A percentile compares a stretch with the other conserved stretches of the same genome.
Conservation (phyloP, 2,329 filamentous ascomycete genomes). For the Colletotrichum sp. region DNA sequence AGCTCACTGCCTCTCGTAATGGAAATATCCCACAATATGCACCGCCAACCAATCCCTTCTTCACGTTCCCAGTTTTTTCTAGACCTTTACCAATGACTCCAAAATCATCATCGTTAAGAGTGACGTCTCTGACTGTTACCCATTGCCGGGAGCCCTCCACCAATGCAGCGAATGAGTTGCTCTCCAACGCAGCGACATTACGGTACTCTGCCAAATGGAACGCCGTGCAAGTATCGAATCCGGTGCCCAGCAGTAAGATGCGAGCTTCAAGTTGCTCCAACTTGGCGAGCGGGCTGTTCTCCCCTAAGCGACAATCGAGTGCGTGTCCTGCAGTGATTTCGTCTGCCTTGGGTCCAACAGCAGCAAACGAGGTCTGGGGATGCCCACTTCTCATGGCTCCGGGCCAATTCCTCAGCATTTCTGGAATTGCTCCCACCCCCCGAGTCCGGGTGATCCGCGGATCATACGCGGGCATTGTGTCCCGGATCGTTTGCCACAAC, state of each 20-base stretch:
- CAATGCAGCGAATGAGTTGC: constrained; percentile 14
- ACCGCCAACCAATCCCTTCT: not conserved
- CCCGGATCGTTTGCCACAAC: constrained; percentile 23
- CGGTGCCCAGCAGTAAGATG: constrained; percentile 15
- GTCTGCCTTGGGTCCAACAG: not conserved
- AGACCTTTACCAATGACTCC: not conserved
- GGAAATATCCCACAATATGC: not conserved
- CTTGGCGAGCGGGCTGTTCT: not conserved
- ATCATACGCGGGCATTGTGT: constrained; percentile 17
- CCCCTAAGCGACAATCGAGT: not conserved
- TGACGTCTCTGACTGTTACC: constrained; percentile 15
- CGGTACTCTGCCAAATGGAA: constrained; percentile 22
- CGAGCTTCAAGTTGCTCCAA: constrained; percentile 7
- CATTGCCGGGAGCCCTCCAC: constrained; percentile 11
- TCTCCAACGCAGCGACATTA: not conserved
- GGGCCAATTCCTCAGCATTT: constrained; percentile 22
- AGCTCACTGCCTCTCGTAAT: not conserved
- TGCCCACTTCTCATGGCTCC: constrained; percentile 20
- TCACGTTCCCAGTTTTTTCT: not conserved
- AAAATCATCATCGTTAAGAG: constrained; percentile 7
- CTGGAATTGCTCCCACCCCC: constrained; percentile 17
- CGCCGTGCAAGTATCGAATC: constrained; percentile 17
- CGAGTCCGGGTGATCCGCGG: not conserved
- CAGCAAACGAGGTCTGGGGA: constrained; percentile 19
- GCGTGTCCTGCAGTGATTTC: not conserved